Evolutionary conservation across 2,329 filamentous ascomycete genomes (phyloP), one percentile per base, ranked within the genome.

Genomic region (Drechmeria coniospora): DNA sequence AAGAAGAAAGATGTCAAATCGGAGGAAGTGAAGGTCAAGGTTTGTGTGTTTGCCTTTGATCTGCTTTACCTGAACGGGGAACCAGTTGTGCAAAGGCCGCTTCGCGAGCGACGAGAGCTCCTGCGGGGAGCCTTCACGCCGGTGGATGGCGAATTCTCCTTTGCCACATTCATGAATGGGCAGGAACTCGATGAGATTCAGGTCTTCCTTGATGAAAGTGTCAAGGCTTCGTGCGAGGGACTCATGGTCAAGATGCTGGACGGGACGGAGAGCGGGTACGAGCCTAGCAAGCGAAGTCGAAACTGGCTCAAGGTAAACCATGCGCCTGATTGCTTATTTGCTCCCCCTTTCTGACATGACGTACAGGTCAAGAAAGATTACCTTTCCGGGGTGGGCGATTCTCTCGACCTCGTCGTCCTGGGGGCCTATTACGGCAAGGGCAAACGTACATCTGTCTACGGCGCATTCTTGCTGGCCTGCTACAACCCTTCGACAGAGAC

Each of bases 161-260:
- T 93, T 40, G 90, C 90, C 8, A 84, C 83, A 19, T 76, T 68
- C 42, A 90, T 84, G 59, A 67, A 98, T 46, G 81, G 81, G 8
- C 80, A 77, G 43, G 82, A 94, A 40, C 65, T 98, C 4, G 87
- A 95, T 29, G 82, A 92, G 45, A 98, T 98, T 30, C 87, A 95
- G 47, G 67, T 65, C 1, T 79, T 98, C 43, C 65, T 98, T 2
- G 90, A 98, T 45, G 87, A 95, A 33, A 90, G 81, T 43, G 79
- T 98, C 37, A 93, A 93, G 53, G 82, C 86, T 2, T 92, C 83
- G 0, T 98, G 90, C 47, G 90, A 98, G 59, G 90, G 90, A 8
- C 63, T 98, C 29, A 98, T 98, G 90, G 90, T 98, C 10, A 98
- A 98, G 62, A 98, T 98, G 90, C 59, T 98, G 33, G 87, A 95